These are phyloP conservation scores for Solidago caesia DNA, from an alignment of 129 eudicot genomes.

Conservation along the genomic window DNA sequence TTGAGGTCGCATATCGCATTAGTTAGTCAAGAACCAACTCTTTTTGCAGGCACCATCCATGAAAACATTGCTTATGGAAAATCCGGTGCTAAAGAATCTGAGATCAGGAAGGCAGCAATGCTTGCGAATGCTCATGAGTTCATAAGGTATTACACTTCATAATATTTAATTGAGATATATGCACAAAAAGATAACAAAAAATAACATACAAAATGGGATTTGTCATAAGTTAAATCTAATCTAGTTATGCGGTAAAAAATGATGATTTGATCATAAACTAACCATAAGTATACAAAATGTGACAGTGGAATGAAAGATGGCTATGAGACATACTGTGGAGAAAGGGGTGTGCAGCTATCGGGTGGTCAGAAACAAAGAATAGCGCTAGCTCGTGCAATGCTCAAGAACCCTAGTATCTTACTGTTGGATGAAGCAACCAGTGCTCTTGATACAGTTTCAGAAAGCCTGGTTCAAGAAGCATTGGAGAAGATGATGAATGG, in stretches of 20 bases:
- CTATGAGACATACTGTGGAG: conserved; percentile 71
- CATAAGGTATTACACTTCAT: conserved; percentile 44
- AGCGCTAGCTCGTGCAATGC: conserved; percentile 67
- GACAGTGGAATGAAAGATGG: conserved; percentile 71
- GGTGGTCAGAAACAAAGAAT: conserved; percentile 83
- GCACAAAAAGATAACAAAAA: too few species aligned
- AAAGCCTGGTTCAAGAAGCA: conserved; percentile 73
- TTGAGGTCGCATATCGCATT: conserved; percentile 66
- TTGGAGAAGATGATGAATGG: conserved; percentile 69
- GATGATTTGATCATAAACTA: neutral
- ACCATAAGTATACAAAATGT: neutral
- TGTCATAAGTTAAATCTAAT: too few species aligned
- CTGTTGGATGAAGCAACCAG: conserved; percentile 74
- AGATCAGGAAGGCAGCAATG: conserved; percentile 62
- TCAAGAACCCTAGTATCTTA: conserved; percentile 63
- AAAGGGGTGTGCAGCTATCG: conserved; percentile 66
- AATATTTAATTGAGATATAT: neutral
- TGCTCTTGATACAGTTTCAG: conserved; percentile 64
- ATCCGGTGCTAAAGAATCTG: conserved; percentile 52
- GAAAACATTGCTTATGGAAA: conserved; percentile 80
- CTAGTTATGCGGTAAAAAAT: too few species aligned
- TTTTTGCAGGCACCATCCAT: conserved; percentile 57
- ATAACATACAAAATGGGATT: too few species aligned
- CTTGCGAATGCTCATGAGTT: conserved; percentile 82
- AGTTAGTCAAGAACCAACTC: conserved; percentile 80